Evolutionary conservation across 352 stramenopile species (phyloP), one percentile per base, ranked within the genome.

Genomic region (Globisporangium splendens): DNA sequence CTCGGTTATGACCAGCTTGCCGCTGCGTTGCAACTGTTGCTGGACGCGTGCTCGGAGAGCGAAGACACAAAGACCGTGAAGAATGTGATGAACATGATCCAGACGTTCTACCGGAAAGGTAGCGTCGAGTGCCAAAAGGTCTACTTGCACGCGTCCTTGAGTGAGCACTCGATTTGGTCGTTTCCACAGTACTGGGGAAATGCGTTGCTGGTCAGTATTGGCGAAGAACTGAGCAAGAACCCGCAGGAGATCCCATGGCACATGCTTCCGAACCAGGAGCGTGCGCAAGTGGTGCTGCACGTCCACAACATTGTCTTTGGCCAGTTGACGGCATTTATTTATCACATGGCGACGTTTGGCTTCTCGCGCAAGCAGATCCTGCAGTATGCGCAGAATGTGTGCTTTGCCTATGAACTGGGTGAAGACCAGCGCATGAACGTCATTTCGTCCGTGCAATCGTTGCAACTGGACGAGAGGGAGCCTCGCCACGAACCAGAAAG

Each of bases 51-150:
- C 55, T 59, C 77, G 12, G 75, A 89, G 50, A 66, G 72, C 21
- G 70, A 88, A 41, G 85, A 94, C 55, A 89, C 68, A 14, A 79
- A 73, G 22, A 86, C 69, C 0, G 83, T 74, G 56, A 89, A 86
- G 54, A 72, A 81, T 21, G 65, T 94, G 4, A 91, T 94, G 82
- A 92, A 94, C 60, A 84, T 94, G 82, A 56, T 88, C 18, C 85
- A 94, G 61, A 94, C 85, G 2, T 94, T 94, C 43, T 89, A 91
- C 51, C 14, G 46, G 31, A 54, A 52, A 62, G 43, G 72, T 48
- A 44, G 46, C 48, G 14, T 62, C 42, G 81, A 82, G 42, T 63
- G 69, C 11, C 59, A 62, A 15, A 85, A 91, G 52, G 74, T 83
- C 20, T 94, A 84, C 57, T 59, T 94, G 18, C 75, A 88, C 12